Percentiles rank a stretch among this genome's conserved stretches.
Evolutionary conservation across 2,329 filamentous ascomycete genomes (phyloP).

Genomic region (Trichoderma arundinaceum): DNA sequence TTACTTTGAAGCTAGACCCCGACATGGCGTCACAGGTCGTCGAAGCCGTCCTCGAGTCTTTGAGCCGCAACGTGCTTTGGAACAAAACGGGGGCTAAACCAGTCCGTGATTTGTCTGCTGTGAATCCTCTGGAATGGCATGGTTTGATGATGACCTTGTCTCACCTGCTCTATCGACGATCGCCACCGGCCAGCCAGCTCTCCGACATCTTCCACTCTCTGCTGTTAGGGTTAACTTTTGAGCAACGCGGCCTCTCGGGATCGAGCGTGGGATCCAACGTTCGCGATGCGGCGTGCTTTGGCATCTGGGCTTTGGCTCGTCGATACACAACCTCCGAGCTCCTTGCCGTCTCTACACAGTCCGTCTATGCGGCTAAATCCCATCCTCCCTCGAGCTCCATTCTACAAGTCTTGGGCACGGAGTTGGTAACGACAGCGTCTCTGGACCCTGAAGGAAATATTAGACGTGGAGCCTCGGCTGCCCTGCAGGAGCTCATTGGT

Average conservation of each 20-base stretch:
- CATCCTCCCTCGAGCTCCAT: slow-evolving; percentile 54
- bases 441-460: slow-evolving; percentile 94
- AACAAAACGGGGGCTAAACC: slow-evolving; percentile 48
- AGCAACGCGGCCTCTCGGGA: slow-evolving; percentile 86
- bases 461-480: slow-evolving; percentile 87
- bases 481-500: slow-evolving; percentile 90
- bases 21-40: slow-evolving; percentile 88
- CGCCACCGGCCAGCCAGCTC: slow-evolving; percentile 73
- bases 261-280: slow-evolving; percentile 86
- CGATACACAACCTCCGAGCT: slow-evolving; percentile 85
- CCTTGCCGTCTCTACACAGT: slow-evolving; percentile 61
- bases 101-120: slow-evolving; percentile 69
- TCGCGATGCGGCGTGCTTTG: slow-evolving; percentile 93
- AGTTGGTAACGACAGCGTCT: slow-evolving; percentile 80
- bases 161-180: slow-evolving; percentile 83
- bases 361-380: slow-evolving; percentile 50
- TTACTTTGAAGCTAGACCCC: slow-evolving; percentile 77
- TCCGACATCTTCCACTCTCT: slow-evolving; percentile 77
- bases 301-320: slow-evolving; percentile 89
- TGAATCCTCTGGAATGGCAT: slow-evolving; percentile 88
- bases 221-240: slow-evolving; percentile 81
- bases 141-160: slow-evolving; percentile 86
- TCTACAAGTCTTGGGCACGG: slow-evolving; percentile 78
- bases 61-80: slow-evolving; percentile 63
- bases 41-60: slow-evolving; percentile 79